A percentile compares a stretch with the other conserved stretches of the same genome.
Conservation (phyloP, 1,139 yeast species). For the Lodderomyces jiufengensis region DNA sequence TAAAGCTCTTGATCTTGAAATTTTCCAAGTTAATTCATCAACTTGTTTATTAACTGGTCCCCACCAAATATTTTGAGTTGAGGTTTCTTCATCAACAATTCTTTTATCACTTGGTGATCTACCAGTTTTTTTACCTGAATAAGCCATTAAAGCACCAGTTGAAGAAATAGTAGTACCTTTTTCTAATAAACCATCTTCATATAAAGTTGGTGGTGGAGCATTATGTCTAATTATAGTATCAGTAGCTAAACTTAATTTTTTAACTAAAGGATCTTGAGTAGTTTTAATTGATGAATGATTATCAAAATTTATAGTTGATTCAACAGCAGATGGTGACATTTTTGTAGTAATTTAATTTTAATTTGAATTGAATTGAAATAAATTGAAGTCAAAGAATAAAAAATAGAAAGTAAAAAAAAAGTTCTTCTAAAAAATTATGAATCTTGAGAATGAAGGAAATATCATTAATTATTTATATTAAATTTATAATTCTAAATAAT, state of each 20-base stretch:
- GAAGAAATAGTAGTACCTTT: conserved; percentile 89
- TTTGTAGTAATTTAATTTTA: conserved; percentile 10
- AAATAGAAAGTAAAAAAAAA: too few relatives aligned
- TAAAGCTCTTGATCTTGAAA: conserved; percentile 93
- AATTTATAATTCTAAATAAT: too few relatives aligned
- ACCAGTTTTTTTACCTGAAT: conserved; percentile 94
- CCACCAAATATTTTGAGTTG: conserved; percentile 92
- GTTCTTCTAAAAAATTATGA: too few relatives aligned
- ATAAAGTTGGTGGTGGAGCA: conserved; percentile 88
- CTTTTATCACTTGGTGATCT: conserved; percentile 98
- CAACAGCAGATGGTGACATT: conserved; percentile 48
- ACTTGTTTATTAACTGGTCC: conserved; percentile 98
- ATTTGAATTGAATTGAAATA: too few relatives aligned
- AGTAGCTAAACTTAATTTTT: conserved; percentile 41
- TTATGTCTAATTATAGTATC: conserved; percentile 70
- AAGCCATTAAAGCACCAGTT: conserved; percentile 93
- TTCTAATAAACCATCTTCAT: conserved; percentile 92
- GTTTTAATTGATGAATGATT: conserved; percentile 44
- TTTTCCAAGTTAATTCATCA: conserved; percentile 91
- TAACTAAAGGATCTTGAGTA: conserved; percentile 42
- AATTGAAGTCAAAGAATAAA: neutral
- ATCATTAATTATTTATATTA: too few relatives aligned
- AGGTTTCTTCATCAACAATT: conserved; percentile 90
- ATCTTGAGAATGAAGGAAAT: too few relatives aligned
- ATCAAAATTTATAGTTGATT: conserved; percentile 43